Evolutionary conservation across 176 grass and related monocot genomes (phyloP).

Genomic region (Avena insularis): DNA sequence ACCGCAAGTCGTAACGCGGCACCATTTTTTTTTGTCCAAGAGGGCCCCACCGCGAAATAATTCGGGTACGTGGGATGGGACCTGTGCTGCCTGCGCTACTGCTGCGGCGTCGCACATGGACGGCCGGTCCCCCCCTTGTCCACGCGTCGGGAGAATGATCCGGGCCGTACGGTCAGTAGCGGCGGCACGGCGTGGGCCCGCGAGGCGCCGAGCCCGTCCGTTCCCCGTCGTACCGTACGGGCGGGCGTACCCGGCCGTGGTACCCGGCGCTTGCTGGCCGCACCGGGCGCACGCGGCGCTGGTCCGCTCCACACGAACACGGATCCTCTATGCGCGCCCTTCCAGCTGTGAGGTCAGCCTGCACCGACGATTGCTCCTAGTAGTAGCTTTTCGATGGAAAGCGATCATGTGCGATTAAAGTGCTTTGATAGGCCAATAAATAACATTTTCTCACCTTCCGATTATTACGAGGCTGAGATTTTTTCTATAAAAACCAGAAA

Average conservation of each 20-base stretch:
- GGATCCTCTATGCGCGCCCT: neutral
- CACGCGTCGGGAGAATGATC: neutral
- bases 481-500: too few relatives aligned
- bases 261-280: conserved; percentile 33
- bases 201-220: neutral
- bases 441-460: too few relatives aligned
- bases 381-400: too few relatives aligned
- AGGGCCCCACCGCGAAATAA: neutral
- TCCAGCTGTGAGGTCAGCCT: neutral
- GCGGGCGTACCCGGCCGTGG: conserved; percentile 58
- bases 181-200: conserved; percentile 10
- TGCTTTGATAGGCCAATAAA: too few relatives aligned
- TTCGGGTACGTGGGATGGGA: neutral
- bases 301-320: neutral
- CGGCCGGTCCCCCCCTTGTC: too few relatives aligned
- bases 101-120: neutral
- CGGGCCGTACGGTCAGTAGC: conserved; percentile 8
- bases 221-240: conserved; percentile 6
- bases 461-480: too few relatives aligned
- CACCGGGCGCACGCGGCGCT: neutral
- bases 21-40: neutral
- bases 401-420: too few relatives aligned
- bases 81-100: neutral
- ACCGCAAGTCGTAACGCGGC: neutral
- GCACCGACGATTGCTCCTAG: neutral